Percentiles rank a stretch among this genome's conserved stretches.
Conservation (phyloP, 1,284 basidiomycete species). For the Kwoniella shivajii region DNA sequence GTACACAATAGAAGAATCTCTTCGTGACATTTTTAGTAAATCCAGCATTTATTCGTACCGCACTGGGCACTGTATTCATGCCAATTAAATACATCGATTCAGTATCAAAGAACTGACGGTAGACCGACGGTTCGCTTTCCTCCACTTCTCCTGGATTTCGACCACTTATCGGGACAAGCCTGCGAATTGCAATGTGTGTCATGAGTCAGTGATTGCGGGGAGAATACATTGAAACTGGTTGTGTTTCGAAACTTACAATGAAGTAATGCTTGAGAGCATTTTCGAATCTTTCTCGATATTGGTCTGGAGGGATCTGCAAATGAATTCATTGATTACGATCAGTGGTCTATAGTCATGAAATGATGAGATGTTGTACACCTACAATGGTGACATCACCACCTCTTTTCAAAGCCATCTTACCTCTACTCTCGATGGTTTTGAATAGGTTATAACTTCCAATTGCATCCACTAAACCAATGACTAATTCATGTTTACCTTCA, state of each 20-base stretch:
- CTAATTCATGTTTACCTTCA: constrained; percentile 64
- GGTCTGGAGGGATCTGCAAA: constrained; percentile 41
- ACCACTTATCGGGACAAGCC: constrained; percentile 47
- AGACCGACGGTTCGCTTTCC: background rate
- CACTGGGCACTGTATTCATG: too few relatives aligned
- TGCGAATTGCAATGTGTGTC: constrained; percentile 3
- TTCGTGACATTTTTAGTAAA: too few relatives aligned
- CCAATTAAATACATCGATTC: too few relatives aligned
- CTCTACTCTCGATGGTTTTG: constrained; percentile 41
- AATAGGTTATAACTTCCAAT: constrained; percentile 60
- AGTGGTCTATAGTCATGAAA: background rate
- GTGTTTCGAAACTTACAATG: constrained; percentile 21
- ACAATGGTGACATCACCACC: constrained; percentile 45
- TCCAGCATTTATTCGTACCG: too few relatives aligned
- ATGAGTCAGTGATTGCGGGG: too few relatives aligned
- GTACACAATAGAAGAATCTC: too few relatives aligned
- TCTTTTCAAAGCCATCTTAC: constrained; percentile 37
- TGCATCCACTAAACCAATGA: constrained; percentile 75
- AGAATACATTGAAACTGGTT: too few relatives aligned
- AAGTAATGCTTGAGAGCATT: constrained; percentile 39
- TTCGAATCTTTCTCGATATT: constrained; percentile 43
- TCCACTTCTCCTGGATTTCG: constrained; percentile 12
- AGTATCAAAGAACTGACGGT: background rate
- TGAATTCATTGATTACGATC: background rate
- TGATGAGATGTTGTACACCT: constrained; percentile 9